phyloP scores from a whole-genome alignment of 2,329 filamentous ascomycete genomes.

The Beauveria varroae region DNA sequence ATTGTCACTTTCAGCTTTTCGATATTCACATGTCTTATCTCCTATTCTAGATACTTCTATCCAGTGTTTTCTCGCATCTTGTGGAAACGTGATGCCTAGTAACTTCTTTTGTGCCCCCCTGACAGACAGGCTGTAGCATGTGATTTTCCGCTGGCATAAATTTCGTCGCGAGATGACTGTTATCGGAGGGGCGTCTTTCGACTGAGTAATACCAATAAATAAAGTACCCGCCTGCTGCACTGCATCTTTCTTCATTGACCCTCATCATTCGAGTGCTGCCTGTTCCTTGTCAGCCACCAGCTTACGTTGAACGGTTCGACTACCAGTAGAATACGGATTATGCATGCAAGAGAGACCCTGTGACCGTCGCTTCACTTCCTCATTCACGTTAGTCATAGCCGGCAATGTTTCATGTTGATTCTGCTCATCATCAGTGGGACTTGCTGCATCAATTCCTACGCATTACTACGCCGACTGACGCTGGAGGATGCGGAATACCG shows the following conservation, averaged over 20 bases:
- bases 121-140: too few relatives aligned
- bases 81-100: too few relatives aligned
- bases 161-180: neutral
- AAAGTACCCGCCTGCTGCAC: too few relatives aligned
- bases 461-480: neutral
- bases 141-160: too few relatives aligned
- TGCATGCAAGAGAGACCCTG: neutral
- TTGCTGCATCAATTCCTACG: neutral
- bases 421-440: neutral
- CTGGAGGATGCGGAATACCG: neutral
- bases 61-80: too few relatives aligned
- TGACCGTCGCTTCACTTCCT: neutral
- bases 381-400: neutral
- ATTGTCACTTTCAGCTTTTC: too few relatives aligned
- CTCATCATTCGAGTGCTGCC: too few relatives aligned
- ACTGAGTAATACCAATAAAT: neutral
- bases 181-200: neutral
- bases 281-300: neutral
- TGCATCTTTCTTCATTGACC: too few relatives aligned
- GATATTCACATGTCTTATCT: too few relatives aligned
- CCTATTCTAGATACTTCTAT: too few relatives aligned
- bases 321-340: neutral
- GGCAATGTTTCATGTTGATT: neutral
- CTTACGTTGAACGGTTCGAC: neutral
- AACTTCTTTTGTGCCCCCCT: too few relatives aligned